Evolutionary conservation across 2,329 filamentous ascomycete species (phyloP).

Genomic region (Keithomyces neogunnii): DNA sequence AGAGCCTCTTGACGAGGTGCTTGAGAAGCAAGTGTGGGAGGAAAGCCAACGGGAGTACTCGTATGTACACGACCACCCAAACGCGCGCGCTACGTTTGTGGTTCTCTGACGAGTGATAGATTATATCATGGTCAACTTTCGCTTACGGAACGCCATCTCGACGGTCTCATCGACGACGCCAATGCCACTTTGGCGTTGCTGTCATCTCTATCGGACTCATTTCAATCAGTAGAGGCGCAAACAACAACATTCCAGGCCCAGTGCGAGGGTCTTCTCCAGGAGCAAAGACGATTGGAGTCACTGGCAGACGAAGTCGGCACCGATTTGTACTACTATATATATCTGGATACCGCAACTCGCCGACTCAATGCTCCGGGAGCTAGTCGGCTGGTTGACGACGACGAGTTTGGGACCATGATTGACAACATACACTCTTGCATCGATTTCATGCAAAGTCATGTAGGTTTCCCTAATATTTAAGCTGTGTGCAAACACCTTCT

Average conservation of each 20-base stretch:
- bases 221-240: conserved; percentile 78
- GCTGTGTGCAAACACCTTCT: background rate
- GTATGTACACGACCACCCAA: conserved; percentile 38
- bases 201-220: conserved; percentile 73
- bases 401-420: conserved; percentile 82
- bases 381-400: conserved; percentile 72
- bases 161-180: conserved; percentile 69
- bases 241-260: conserved; percentile 89
- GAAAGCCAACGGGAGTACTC: conserved; percentile 80
- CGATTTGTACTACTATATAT: conserved; percentile 90
- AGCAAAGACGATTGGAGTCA: conserved; percentile 69
- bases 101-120: conserved; percentile 33
- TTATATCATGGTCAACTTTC: conserved; percentile 74
- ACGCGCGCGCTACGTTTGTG: background rate
- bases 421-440: conserved; percentile 83
- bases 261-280: conserved; percentile 77
- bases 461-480: conserved; percentile 30
- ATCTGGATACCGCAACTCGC: conserved; percentile 83
- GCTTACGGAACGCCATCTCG: conserved; percentile 74
- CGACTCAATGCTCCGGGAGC: conserved; percentile 88
- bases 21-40: conserved; percentile 63
- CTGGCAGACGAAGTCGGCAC: conserved; percentile 79
- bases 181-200: conserved; percentile 68
- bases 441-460: conserved; percentile 83
- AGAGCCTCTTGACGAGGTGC: conserved; percentile 18